phyloP scores from a whole-genome alignment of 1,284 basidiomycete genomes.

The Melampsora larici-populina region DNA sequence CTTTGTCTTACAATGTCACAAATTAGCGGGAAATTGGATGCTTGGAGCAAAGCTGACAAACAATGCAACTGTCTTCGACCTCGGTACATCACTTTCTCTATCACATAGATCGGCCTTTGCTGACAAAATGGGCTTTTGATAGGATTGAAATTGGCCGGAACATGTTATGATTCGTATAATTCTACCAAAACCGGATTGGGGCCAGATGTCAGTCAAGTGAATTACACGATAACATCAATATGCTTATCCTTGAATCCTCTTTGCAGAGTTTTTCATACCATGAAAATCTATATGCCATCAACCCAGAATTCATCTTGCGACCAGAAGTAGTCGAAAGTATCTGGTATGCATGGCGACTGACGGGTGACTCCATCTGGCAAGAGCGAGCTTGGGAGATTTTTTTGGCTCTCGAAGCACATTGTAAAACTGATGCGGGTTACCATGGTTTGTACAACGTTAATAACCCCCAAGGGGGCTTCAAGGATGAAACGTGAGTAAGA shows the following conservation, averaged over 20 bases:
- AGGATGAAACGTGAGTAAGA: not conserved
- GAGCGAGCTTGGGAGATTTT: not conserved
- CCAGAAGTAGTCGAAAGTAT: constrained; percentile 66
- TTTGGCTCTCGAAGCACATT: not conserved
- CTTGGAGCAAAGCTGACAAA: not conserved
- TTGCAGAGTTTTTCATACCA: not conserved
- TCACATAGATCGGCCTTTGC: too few relatives aligned
- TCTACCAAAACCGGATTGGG: not conserved
- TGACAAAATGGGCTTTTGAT: not conserved
- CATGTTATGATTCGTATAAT: not conserved
- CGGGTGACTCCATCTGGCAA: constrained; percentile 65
- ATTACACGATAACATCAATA: not conserved
- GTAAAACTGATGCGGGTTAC: not conserved
- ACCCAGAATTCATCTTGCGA: not conserved
- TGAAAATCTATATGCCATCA: not conserved
- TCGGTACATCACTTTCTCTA: not conserved
- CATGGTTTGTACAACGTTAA: not conserved
- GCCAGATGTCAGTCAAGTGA: not conserved
- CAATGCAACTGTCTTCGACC: not conserved
- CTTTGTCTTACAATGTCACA: not conserved
- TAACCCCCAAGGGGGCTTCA: not conserved
- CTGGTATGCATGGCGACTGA: constrained; percentile 69
- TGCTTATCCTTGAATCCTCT: too few relatives aligned
- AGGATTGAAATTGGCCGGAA: not conserved
- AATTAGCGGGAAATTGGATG: constrained; percentile 11